Conservation (phyloP, 805 yeast species). For the Saccharomycopsis capsularis region DNA sequence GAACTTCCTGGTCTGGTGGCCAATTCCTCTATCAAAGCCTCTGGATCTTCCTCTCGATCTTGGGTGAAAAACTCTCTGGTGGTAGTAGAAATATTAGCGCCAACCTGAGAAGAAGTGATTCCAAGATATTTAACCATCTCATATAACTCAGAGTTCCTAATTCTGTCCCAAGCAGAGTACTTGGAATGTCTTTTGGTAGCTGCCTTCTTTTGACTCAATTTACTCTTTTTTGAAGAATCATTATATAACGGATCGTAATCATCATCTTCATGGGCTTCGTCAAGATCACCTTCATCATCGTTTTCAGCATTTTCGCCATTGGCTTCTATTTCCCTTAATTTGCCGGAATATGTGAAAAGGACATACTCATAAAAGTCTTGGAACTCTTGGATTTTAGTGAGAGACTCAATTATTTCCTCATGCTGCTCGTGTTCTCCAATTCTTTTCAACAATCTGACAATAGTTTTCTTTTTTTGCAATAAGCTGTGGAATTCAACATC, state of each 20-base stretch:
- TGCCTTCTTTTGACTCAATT: neutral
- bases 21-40: slow-evolving; percentile 44
- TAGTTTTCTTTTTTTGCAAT: slow-evolving; percentile 61
- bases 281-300: slow-evolving; percentile 27
- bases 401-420: slow-evolving; percentile 47
- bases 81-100: slow-evolving; percentile 67
- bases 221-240: neutral
- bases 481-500: slow-evolving; percentile 87
- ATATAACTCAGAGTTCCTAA: slow-evolving; percentile 57
- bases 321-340: slow-evolving; percentile 32
- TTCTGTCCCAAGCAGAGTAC: slow-evolving; percentile 56
- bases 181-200: slow-evolving; percentile 47
- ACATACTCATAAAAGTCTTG: slow-evolving; percentile 85
- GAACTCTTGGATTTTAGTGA: slow-evolving; percentile 64
- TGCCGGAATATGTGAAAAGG: slow-evolving; percentile 43
- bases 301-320: slow-evolving; percentile 31
- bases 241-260: slow-evolving; percentile 24
- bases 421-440: slow-evolving; percentile 53
- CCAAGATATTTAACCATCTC: slow-evolving; percentile 67
- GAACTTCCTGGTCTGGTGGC: slow-evolving; percentile 45
- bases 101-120: slow-evolving; percentile 70
- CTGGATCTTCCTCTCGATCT: slow-evolving; percentile 58
- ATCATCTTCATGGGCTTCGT: slow-evolving; percentile 32
- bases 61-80: slow-evolving; percentile 64
- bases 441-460: slow-evolving; percentile 47